phyloP scores from a whole-genome alignment of 257 asterid genomes.

The Penstemon barbatus region DNA sequence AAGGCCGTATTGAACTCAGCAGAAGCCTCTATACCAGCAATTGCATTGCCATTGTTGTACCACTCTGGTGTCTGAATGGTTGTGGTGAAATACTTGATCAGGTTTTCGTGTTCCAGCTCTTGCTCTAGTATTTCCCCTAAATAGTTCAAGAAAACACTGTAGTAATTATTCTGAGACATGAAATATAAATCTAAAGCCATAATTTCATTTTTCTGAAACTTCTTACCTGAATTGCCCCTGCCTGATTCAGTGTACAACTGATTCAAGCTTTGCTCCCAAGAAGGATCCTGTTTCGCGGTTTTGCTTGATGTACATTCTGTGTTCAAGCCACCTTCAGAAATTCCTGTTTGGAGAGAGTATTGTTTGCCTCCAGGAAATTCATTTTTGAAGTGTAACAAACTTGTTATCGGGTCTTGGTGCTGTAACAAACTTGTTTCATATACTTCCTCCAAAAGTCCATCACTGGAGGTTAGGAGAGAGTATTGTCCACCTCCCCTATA shows the following conservation, averaged over 20 bases:
- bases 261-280: slow-evolving; percentile 27
- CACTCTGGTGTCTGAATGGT: slow-evolving; percentile 25
- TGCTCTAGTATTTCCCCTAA: slow-evolving; percentile 20
- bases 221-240: slow-evolving; percentile 30
- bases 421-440: slow-evolving; percentile 10
- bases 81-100: slow-evolving; percentile 30
- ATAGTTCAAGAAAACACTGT: slow-evolving; percentile 5
- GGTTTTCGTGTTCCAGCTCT: slow-evolving; percentile 26
- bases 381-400: slow-evolving; percentile 15
- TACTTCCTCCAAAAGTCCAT: slow-evolving; percentile 7
- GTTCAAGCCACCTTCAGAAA: background rate
- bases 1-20: too few relatives aligned
- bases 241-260: slow-evolving; percentile 26
- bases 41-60: slow-evolving; percentile 17
- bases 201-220: background rate
- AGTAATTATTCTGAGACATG: background rate
- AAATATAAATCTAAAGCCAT: background rate
- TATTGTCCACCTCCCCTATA: slow-evolving; percentile 16
- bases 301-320: slow-evolving; percentile 16
- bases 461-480: slow-evolving; percentile 1
- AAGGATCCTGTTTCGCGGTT: slow-evolving; percentile 24
- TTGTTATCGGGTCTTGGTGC: slow-evolving; percentile 21
- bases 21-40: slow-evolving; percentile 10
- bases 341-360: background rate
- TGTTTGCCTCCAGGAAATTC: slow-evolving; percentile 7